Base-by-base conservation (phyloP, 176 grass and related monocot species). In the Oryza officinalis region DNA sequence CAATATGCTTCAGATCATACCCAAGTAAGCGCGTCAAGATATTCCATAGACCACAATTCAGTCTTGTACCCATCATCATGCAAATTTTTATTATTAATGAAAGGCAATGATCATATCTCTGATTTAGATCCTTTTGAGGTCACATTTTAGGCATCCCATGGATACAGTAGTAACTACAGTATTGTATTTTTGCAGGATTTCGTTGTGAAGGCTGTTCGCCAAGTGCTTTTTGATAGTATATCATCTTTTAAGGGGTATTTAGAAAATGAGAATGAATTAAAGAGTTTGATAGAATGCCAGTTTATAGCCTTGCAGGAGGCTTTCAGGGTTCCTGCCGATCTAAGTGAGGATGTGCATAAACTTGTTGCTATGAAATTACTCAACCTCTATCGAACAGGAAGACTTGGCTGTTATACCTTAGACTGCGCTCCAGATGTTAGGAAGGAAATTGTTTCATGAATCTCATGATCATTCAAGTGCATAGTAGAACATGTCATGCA, bases 1-100 rank as follows among this genome's bases (percentile, higher is more conserved):
- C 82, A 84, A 83, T 80, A 90, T 84, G 28, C 83, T 68, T 97
- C 91, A 54, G 94, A 97, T 90, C 91, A 94, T 81, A 97, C 89
- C 22, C 90, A 97, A 85, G 91, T 97, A 13, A 57, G 41, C 67
- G 45, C 12, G 52, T 11, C 8, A 10, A 35, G 15, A 33, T 46
- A 18, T 81, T 57, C 9, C 18, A 8, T 64, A 10, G 41, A 8
- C 26, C 54, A 9, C 30, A 49, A 25, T 44, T 14, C 57, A 49
- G 25, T 61, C 41, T 77, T 73, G 35, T 73, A 74, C 61, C 61
- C 25, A 46, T 28, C 37, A 23, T 32, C 18, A 33, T 32, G 57
- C 69, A 65, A 28, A 40, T 77, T 81, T 13, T 67, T 26, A 50
- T 32, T 60, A 45, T 49, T 49, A 44, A 9, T 85, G 45, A 20